These are phyloP conservation scores for Penicillium roqueforti DNA, from an alignment of 495 filamentous ascomycete genomes.

Conservation along the genomic window DNA sequence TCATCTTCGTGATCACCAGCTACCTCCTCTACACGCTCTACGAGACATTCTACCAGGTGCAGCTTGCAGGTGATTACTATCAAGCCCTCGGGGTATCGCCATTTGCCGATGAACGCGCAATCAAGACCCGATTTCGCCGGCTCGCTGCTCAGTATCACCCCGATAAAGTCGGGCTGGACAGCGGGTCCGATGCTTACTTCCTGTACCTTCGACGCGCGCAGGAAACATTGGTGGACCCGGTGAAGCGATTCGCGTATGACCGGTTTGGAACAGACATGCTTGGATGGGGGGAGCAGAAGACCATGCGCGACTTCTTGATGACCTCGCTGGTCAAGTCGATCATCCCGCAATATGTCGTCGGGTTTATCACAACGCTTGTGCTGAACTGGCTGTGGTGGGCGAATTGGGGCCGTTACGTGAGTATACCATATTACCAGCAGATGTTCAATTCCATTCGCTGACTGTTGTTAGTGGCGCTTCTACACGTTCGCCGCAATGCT, in stretches of 20 bases:
- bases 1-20: slow-evolving; percentile 70
- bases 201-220: slow-evolving; percentile 77
- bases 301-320: slow-evolving; percentile 68
- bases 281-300: slow-evolving; percentile 63
- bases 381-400: slow-evolving; percentile 75
- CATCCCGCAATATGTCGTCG: slow-evolving; percentile 62
- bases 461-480: slow-evolving; percentile 69
- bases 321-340: slow-evolving; percentile 53
- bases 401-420: slow-evolving; percentile 68
- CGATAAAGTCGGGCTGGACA: slow-evolving; percentile 61
- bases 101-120: slow-evolving; percentile 62
- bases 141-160: slow-evolving; percentile 84
- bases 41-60: slow-evolving; percentile 81
- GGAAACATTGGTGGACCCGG: slow-evolving; percentile 76
- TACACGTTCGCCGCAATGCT: slow-evolving; percentile 64
- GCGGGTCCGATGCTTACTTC: slow-evolving; percentile 57
- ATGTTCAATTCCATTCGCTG: slow-evolving; percentile 1
- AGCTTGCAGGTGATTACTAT: slow-evolving; percentile 70
- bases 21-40: slow-evolving; percentile 94
- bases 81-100: slow-evolving; percentile 63
- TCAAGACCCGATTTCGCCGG: slow-evolving; percentile 82
- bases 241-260: slow-evolving; percentile 86
- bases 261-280: slow-evolving; percentile 78
- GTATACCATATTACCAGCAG: slow-evolving; percentile 9
- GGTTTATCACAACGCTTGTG: slow-evolving; percentile 58